Percentiles rank a stretch among this genome's conserved stretches.
Conservation (phyloP, 345 rosid genomes). For the Populus alba region DNA sequence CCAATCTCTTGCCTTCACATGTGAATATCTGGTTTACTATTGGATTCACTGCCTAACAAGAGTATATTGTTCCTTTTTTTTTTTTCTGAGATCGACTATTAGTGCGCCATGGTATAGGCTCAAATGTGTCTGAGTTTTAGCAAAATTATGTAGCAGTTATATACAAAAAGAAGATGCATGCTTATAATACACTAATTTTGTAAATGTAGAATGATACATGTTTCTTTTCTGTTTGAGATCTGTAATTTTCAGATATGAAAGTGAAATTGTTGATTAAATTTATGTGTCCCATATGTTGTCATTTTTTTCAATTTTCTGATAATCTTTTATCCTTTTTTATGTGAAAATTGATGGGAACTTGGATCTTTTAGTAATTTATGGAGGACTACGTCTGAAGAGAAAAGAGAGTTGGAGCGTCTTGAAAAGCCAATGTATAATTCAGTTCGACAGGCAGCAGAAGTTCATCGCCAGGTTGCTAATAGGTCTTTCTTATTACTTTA, state of each 20-base stretch:
- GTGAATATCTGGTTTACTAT: background rate
- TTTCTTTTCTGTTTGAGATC: background rate
- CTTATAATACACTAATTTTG: background rate
- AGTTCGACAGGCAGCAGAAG: slow-evolving; percentile 95
- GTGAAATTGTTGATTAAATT: background rate
- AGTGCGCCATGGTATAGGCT: background rate
- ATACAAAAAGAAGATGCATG: background rate
- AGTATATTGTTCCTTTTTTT: background rate
- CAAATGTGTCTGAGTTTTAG: background rate
- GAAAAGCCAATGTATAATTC: slow-evolving; percentile 84
- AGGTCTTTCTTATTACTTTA: background rate
- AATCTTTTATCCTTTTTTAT: background rate
- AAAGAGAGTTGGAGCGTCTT: slow-evolving; percentile 84
- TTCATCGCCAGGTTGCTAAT: slow-evolving; percentile 80
- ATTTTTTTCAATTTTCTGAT: background rate
- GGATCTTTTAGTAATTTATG: slow-evolving; percentile 63
- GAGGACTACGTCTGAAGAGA: slow-evolving; percentile 96
- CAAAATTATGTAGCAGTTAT: background rate
- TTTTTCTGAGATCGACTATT: background rate
- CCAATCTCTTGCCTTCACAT: background rate
- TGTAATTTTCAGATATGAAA: background rate
- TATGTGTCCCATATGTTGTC: background rate
- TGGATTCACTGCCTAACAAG: background rate
- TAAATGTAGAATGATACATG: background rate
- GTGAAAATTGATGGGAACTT: background rate